These are phyloP conservation scores for Boletus eberwhitei DNA, from an alignment of 768 basidiomycete species.

Conservation along the genomic window DNA sequence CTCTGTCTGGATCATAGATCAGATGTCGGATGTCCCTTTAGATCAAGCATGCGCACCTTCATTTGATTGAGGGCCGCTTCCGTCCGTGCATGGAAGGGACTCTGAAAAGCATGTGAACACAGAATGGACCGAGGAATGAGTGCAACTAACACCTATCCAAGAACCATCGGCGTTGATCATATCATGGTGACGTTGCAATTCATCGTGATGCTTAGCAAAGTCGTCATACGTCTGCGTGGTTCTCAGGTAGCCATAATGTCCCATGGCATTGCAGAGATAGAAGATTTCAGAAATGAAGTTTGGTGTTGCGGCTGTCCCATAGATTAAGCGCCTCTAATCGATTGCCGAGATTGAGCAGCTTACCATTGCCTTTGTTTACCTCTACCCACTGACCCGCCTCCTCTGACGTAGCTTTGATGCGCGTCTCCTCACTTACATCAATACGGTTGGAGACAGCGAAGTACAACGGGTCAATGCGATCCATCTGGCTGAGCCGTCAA, in stretches of 20 bases:
- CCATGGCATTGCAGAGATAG: slow-evolving; percentile 81
- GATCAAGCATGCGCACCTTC: slow-evolving; percentile 48
- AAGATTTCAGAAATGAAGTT: slow-evolving; percentile 97
- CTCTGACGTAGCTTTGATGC: slow-evolving; percentile 88
- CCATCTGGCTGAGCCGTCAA: slow-evolving; percentile 53
- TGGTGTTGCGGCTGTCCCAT: slow-evolving; percentile 52
- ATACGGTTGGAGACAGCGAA: slow-evolving; percentile 72
- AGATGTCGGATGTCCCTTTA: not conserved
- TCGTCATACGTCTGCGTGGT: slow-evolving; percentile 77
- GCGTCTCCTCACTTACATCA: slow-evolving; percentile 83
- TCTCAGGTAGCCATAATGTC: slow-evolving; percentile 84
- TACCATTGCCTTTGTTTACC: slow-evolving; percentile 48
- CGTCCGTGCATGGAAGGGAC: slow-evolving; percentile 69
- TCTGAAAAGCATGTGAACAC: slow-evolving; percentile 37
- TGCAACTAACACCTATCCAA: slow-evolving; percentile 71
- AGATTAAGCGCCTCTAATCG: not conserved
- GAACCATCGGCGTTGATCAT: slow-evolving; percentile 70
- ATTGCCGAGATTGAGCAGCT: not conserved
- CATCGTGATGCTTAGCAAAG: slow-evolving; percentile 69
- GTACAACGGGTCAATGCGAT: slow-evolving; percentile 84
- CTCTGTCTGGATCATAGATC: slow-evolving; percentile 47
- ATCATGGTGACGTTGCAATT: slow-evolving; percentile 75
- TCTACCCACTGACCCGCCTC: slow-evolving; percentile 76
- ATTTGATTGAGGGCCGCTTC: slow-evolving; percentile 74
- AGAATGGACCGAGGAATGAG: not conserved